These are phyloP conservation scores for Candida fluviatilis DNA, from an alignment of 805 yeast species.

Conservation along the genomic window DNA sequence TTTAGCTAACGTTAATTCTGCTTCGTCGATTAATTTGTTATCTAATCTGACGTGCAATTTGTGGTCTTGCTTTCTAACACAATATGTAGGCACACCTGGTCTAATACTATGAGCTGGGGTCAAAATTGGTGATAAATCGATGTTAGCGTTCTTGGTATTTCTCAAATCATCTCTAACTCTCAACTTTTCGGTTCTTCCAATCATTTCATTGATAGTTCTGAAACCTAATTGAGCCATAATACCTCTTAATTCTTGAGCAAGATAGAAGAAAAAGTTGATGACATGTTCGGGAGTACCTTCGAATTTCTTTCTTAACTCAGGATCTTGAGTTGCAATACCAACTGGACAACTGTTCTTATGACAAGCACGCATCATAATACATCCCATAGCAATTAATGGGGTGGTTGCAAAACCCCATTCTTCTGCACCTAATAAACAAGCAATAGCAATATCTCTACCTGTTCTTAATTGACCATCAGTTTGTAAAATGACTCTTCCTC, in stretches of 20 bases:
- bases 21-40: slow-evolving; percentile 92
- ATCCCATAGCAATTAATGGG: slow-evolving; percentile 95
- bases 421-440: slow-evolving; percentile 95
- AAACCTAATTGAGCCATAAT: slow-evolving; percentile 95
- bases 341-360: slow-evolving; percentile 95
- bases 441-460: slow-evolving; percentile 95
- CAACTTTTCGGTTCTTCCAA: slow-evolving; percentile 92
- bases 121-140: slow-evolving; percentile 87
- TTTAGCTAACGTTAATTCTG: slow-evolving; percentile 90
- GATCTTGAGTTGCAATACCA: slow-evolving; percentile 98
- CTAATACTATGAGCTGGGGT: slow-evolving; percentile 96
- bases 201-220: slow-evolving; percentile 96
- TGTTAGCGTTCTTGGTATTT: slow-evolving; percentile 84
- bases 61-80: slow-evolving; percentile 92
- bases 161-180: slow-evolving; percentile 79
- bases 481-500: slow-evolving; percentile 93
- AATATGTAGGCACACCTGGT: slow-evolving; percentile 94
- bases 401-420: slow-evolving; percentile 98
- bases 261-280: slow-evolving; percentile 92
- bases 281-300: slow-evolving; percentile 98
- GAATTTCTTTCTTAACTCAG: slow-evolving; percentile 85
- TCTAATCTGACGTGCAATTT: slow-evolving; percentile 89
- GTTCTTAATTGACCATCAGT: slow-evolving; percentile 99
- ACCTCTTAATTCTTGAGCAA: slow-evolving; percentile 85
- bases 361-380: slow-evolving; percentile 87